Evolutionary conservation across 1,284 basidiomycete genomes (phyloP), one percentile per base, ranked within the genome.

Genomic region (Papiliotrema nemorosa): DNA sequence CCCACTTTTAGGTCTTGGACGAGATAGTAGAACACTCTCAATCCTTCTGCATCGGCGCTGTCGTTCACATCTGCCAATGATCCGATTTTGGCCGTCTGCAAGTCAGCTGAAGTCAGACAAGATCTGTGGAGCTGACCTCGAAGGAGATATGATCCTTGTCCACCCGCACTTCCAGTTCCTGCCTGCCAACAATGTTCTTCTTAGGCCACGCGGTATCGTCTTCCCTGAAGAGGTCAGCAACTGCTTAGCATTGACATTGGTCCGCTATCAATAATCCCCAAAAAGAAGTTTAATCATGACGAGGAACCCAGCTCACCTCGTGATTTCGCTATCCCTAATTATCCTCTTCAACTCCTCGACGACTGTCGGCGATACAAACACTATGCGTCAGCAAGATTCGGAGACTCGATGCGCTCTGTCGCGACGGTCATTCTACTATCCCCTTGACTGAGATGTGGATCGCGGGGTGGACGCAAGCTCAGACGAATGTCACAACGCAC

Each of bases 11-110:
- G 79, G 74, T 98, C 96, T 75, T 98, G 94, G 5, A 98, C 89
- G 25, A 98, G 82, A 69, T 98, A 98, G 76, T 98, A 98, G 77
- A 98, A 97, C 42, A 97, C 92, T n/a, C 94, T 84, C 35, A 98
- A 80, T 0, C 94, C 94, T 69, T 98, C 94, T 0, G 96, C 93
- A 69, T 98, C 96, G 62, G 96, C 88, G 55, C 90, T 93, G 64
- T 97, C 92, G 66, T 94, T 90, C 39, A 98, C 93, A 63, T 98
- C 94, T 37, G 94, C 90, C 39, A 98, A 77, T 10, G 92, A 90
- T 20, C 94, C 94, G 43, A 98, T 93, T 80, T 98, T 98, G 34
- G 93, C 91, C 7, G 96, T 97, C 92, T 97, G 58, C 12, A 47
- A 16, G 43, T 44, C 20, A 39, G 34, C 37, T 21, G 20, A 20